Evolutionary conservation across 1,139 yeast species (phyloP).

Genomic region (Eremothecium coryli): DNA sequence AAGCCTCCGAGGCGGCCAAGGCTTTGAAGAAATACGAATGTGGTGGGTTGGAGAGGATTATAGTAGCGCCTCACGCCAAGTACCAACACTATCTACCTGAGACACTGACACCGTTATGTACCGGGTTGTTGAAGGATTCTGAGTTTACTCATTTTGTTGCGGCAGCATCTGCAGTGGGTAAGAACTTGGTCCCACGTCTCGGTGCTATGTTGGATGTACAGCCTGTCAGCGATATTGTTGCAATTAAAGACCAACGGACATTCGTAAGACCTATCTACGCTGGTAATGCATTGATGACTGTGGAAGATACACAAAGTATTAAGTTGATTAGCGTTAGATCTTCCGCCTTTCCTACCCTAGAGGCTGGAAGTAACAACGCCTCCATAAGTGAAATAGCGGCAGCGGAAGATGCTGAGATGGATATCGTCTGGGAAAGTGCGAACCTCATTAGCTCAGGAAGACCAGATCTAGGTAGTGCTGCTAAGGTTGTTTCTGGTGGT

Average conservation of each 20-base stretch:
- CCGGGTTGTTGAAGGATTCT: constrained; percentile 37
- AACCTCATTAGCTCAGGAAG: constrained; percentile 69
- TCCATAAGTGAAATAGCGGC: constrained; percentile 42
- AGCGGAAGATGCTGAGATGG: constrained; percentile 8
- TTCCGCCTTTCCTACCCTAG: constrained; percentile 68
- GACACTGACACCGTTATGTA: constrained; percentile 50
- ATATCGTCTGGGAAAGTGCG: constrained; percentile 22
- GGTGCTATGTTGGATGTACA: constrained; percentile 81
- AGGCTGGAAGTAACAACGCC: constrained; percentile 34
- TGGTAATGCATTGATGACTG: constrained; percentile 85
- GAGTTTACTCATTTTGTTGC: constrained; percentile 65
- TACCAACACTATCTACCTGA: constrained; percentile 59
- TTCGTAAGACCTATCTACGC: constrained; percentile 94
- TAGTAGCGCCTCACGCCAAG: constrained; percentile 42
- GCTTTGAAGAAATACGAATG: constrained; percentile 34
- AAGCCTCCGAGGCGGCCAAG: constrained; percentile 37
- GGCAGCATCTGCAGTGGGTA: constrained; percentile 81
- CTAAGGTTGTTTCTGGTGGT: constrained; percentile 81
- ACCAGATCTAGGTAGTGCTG: constrained; percentile 84
- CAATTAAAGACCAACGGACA: constrained; percentile 56
- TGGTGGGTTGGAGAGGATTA: constrained; percentile 35
- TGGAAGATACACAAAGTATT: constrained; percentile 56
- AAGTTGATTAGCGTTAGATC: constrained; percentile 71
- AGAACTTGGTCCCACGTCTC: constrained; percentile 75
- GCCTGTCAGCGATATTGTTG: constrained; percentile 74